Conservation (phyloP, 148 eudicot species). For the Rhododendron simsii region DNA sequence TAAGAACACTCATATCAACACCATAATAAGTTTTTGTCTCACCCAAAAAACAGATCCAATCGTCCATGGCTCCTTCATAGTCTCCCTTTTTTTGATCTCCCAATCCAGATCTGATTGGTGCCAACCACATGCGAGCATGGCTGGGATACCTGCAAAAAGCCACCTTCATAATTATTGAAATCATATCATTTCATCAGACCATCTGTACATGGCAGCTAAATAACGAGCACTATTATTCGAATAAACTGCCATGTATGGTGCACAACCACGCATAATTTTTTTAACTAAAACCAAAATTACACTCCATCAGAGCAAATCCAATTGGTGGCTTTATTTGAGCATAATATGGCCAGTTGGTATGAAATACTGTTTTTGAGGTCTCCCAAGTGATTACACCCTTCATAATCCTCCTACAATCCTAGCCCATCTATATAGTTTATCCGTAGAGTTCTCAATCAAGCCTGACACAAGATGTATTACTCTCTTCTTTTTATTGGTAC, state of each 20-base stretch:
- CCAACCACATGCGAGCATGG: constrained; percentile 98
- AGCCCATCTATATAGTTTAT: neutral
- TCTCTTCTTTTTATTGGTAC: too few relatives aligned
- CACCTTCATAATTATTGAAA: neutral
- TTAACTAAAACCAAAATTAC: neutral
- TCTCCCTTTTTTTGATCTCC: constrained; percentile 69
- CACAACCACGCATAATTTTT: neutral
- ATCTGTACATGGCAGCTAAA: neutral
- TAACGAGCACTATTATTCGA: neutral
- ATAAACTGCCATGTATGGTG: neutral
- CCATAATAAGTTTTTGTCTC: constrained; percentile 76
- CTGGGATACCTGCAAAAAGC: constrained; percentile 83
- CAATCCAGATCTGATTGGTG: constrained; percentile 80
- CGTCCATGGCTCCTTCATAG: constrained; percentile 78
- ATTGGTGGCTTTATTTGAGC: neutral
- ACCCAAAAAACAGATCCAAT: constrained; percentile 66
- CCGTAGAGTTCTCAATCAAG: neutral
- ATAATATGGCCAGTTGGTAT: too few relatives aligned
- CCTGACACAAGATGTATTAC: neutral
- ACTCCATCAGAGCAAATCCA: neutral
- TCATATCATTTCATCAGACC: neutral
- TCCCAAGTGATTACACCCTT: neutral
- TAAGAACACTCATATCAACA: constrained; percentile 82
- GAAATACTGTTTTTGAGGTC: neutral
- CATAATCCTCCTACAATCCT: neutral